Evolutionary conservation across 2,329 filamentous ascomycete genomes (phyloP), one percentile per base, ranked within the genome.

Genomic region (Trichothecium sympodiale): DNA sequence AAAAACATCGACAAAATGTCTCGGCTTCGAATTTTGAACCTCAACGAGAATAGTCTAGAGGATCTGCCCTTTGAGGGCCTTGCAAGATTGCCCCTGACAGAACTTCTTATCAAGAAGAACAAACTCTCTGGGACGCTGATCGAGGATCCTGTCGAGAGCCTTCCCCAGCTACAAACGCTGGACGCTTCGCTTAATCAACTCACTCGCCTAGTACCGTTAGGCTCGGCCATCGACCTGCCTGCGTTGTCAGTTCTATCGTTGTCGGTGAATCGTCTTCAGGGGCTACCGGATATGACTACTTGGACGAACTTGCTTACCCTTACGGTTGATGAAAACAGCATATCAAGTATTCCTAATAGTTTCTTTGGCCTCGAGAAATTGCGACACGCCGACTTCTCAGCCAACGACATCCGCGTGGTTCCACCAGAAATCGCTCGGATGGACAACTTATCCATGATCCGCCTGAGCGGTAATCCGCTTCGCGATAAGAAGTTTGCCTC

Each of bases 391-490:
- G 86, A 95, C 54, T 80, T 96, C 44, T 83, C 83, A 1, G 78
- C 80, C 45, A 98, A 98, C 50, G 77, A 91, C 43, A 76, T 98
- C 33, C 76, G 75, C 3, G 65, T 74, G 10, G 56, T 98, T 7
- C 83, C 91, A 20, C 71, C 84, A 0, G 78, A 77, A 43, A 74
- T 96, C 39, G 82, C 80, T 5, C 64, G 74, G 17, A 94, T 96
- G 86, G 76, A 85, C 5, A 77, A 61, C 31, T 62, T 98, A 8
- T 70, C 77, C 15, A 79, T 79, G 52, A 71, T 96, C 29, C 77
- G 80, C 4, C 65, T 98, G 23, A 79, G 78, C 30, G 87, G 86
- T n/a, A 98, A 98, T 49, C 91, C 91, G 1, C 63, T 98, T 12
- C 72, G 83, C 12, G 87, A 95, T 53, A 87, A 83, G 53, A 94